Evolutionary conservation across 345 rosid species (phyloP).

Genomic region (Streptanthus diversifolius): DNA sequence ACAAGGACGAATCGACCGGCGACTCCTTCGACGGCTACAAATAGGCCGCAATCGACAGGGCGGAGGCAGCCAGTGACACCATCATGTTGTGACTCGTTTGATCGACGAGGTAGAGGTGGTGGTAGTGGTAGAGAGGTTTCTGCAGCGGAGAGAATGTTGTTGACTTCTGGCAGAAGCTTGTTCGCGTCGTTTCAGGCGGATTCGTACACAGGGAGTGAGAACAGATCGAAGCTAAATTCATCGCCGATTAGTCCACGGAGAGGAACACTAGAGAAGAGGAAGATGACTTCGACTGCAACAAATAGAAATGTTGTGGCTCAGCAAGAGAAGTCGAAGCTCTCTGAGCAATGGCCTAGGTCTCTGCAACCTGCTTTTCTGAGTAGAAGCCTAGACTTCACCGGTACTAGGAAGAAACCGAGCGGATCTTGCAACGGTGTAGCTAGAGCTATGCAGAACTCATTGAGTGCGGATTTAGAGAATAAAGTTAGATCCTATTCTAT

Average conservation of each 20-base stretch:
- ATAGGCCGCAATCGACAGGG: conserved; percentile 66
- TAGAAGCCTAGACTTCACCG: conserved; percentile 61
- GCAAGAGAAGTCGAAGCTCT: conserved; percentile 54
- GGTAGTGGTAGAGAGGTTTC: conserved; percentile 40
- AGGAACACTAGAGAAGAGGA: conserved; percentile 65
- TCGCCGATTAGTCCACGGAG: conserved; percentile 42
- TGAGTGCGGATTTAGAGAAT: no score
- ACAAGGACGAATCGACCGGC: conserved; percentile 38
- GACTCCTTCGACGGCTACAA: conserved; percentile 37
- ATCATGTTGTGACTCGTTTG: conserved; percentile 40
- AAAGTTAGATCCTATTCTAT: not conserved
- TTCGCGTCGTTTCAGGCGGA: conserved; percentile 81
- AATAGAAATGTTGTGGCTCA: conserved; percentile 42
- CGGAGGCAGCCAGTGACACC: conserved; percentile 56
- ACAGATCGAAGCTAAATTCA: conserved; percentile 56
- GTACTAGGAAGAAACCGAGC: conserved; percentile 43
- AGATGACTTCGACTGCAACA: conserved; percentile 25
- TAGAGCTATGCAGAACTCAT: conserved; percentile 48
- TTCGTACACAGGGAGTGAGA: conserved; percentile 50
- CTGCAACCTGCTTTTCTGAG: conserved; percentile 47
- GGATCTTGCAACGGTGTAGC: conserved; percentile 54
- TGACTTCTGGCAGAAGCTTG: conserved; percentile 70
- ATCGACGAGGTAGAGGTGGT: conserved; percentile 38
- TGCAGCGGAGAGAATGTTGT: conserved; percentile 59
- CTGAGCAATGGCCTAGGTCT: conserved; percentile 73